These are phyloP conservation scores for Nemania diffusa DNA, from an alignment of 2,329 filamentous ascomycete genomes.

Conservation along the genomic window DNA sequence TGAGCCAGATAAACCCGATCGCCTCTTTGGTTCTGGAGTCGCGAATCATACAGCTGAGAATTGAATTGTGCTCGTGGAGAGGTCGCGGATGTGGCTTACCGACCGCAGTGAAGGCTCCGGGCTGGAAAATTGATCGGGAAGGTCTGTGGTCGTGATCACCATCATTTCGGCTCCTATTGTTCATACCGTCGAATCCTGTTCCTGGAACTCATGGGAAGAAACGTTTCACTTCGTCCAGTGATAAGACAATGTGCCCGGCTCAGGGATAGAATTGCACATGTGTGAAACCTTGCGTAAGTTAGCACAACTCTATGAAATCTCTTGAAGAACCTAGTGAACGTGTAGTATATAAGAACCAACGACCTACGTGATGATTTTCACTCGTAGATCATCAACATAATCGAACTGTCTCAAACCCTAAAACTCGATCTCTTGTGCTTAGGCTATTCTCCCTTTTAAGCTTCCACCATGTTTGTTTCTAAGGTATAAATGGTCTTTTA, in stretches of 20 bases:
- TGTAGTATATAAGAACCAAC: not conserved
- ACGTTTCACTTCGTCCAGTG: slow-evolving; percentile 8
- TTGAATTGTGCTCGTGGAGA: not conserved
- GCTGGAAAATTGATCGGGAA: slow-evolving; percentile 28
- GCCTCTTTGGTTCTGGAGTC: not conserved
- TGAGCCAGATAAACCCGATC: not conserved
- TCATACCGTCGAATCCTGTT: slow-evolving; percentile 7
- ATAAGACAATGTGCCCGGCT: slow-evolving; percentile 17
- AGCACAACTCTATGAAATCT: not conserved
- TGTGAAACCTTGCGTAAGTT: not conserved
- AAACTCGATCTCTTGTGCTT: not conserved
- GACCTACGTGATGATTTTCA: not conserved
- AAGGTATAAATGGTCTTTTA: slow-evolving; percentile 27
- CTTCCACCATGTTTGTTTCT: slow-evolving; percentile 31
- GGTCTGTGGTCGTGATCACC: slow-evolving; percentile 29
- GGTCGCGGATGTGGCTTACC: not conserved
- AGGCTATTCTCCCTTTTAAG: not conserved
- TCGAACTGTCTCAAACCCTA: not conserved
- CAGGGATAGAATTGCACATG: slow-evolving; percentile 26
- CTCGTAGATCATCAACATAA: slow-evolving; percentile 3
- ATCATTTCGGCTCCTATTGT: slow-evolving; percentile 6
- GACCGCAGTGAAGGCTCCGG: not conserved
- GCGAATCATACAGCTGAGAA: not conserved
- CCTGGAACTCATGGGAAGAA: slow-evolving; percentile 15
- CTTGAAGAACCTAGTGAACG: not conserved